Conservation (phyloP, 2,329 filamentous ascomycete genomes). For the Colletotrichum tamarilloi region DNA sequence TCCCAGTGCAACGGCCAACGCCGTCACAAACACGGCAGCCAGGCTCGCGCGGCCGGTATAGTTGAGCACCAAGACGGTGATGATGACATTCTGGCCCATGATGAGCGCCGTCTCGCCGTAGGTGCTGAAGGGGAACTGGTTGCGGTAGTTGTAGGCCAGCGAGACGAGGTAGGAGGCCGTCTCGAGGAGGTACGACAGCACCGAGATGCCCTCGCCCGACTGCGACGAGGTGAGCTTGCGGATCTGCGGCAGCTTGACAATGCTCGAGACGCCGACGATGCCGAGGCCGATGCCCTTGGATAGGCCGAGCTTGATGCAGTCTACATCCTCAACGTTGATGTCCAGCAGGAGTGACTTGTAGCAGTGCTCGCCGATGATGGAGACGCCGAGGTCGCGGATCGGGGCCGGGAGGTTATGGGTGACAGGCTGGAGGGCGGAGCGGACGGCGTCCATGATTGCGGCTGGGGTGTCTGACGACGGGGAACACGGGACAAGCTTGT, state of each 20-base stretch:
- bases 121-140: slow-evolving; percentile 94
- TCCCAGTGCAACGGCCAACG: slow-evolving; percentile 75
- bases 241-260: slow-evolving; percentile 98
- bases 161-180: slow-evolving; percentile 88
- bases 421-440: slow-evolving; percentile 73
- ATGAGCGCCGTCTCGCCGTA: slow-evolving; percentile 96
- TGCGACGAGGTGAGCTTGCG: slow-evolving; percentile 86
- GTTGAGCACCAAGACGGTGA: slow-evolving; percentile 86
- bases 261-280: slow-evolving; percentile 88
- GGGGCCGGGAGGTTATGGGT: slow-evolving; percentile 79
- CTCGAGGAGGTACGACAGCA: slow-evolving; percentile 93
- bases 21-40: slow-evolving; percentile 83
- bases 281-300: slow-evolving; percentile 93
- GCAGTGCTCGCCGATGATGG: slow-evolving; percentile 85
- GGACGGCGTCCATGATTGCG: slow-evolving; percentile 68
- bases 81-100: slow-evolving; percentile 90
- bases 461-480: slow-evolving; percentile 4
- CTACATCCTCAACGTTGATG: slow-evolving; percentile 79
- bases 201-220: slow-evolving; percentile 86
- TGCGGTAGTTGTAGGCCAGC: slow-evolving; percentile 91
- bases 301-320: slow-evolving; percentile 88
- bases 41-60: slow-evolving; percentile 77
- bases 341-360: slow-evolving; percentile 89
- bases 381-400: slow-evolving; percentile 78
- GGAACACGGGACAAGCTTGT: not conserved